Conservation (phyloP, 768 basidiomycete species). For the Rhodosporidiobolus odoratus region DNA sequence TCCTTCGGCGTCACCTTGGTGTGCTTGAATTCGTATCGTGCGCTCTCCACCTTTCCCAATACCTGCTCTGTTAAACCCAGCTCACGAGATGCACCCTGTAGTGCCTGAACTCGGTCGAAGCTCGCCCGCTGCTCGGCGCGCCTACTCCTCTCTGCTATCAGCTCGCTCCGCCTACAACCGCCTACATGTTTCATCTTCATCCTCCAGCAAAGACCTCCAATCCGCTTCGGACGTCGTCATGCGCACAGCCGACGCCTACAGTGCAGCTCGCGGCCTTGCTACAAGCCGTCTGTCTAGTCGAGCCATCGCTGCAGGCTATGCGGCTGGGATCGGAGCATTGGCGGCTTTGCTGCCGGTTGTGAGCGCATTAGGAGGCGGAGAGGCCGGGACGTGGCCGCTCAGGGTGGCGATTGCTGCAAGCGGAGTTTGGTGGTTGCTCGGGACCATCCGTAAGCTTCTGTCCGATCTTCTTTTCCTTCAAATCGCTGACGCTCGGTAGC, state of each 20-base stretch:
- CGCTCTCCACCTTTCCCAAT: too few species aligned
- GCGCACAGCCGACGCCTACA: constrained; percentile 29
- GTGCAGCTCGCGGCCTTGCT: background rate
- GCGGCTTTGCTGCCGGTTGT: constrained; percentile 69
- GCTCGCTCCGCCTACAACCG: background rate
- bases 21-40: constrained; percentile 76
- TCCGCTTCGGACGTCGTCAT: background rate
- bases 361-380: constrained; percentile 44
- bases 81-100: constrained; percentile 49
- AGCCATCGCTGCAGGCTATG: constrained; percentile 40
- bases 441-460: constrained; percentile 64
- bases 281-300: constrained; percentile 43
- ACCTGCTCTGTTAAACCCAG: too few species aligned
- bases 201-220: background rate
- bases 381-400: constrained; percentile 68
- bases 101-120: constrained; percentile 16
- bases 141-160: background rate
- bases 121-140: background rate
- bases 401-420: constrained; percentile 77
- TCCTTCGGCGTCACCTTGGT: constrained; percentile 80
- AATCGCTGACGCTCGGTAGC: constrained; percentile 6
- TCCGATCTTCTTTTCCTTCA: constrained; percentile 56
- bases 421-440: constrained; percentile 81
- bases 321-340: constrained; percentile 68
- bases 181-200: constrained; percentile 60